Evolutionary conservation across 176 grass and related monocot genomes (phyloP).

Genomic region (Metroxylon sagu): DNA sequence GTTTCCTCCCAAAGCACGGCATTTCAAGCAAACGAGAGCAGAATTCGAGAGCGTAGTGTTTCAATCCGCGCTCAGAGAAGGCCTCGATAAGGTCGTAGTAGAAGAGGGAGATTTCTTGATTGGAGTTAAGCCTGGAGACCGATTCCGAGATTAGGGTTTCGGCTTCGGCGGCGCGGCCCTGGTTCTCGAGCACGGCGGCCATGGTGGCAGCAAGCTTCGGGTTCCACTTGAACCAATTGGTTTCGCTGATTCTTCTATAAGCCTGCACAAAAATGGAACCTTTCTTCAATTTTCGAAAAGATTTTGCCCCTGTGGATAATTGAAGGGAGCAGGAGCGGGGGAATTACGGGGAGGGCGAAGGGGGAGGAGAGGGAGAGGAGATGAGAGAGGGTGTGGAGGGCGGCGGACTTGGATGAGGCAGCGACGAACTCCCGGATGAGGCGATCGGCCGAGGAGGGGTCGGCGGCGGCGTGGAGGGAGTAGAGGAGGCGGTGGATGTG

Average conservation of each 20-base stretch:
- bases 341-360: constrained; percentile 48
- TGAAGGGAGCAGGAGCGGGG: neutral
- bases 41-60: constrained; percentile 29
- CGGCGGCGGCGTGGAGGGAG: constrained; percentile 53
- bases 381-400: constrained; percentile 62
- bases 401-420: constrained; percentile 59
- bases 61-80: constrained; percentile 59
- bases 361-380: constrained; percentile 67
- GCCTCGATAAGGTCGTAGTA: constrained; percentile 71
- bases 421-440: constrained; percentile 68
- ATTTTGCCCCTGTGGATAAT: no score
- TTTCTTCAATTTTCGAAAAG: no score
- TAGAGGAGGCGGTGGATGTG: constrained; percentile 55
- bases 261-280: constrained; percentile 27
- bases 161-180: constrained; percentile 29
- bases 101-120: constrained; percentile 41
- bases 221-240: constrained; percentile 75
- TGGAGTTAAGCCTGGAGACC: constrained; percentile 31
- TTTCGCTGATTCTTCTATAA: constrained; percentile 57
- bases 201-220: constrained; percentile 50
- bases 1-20: constrained; percentile 24
- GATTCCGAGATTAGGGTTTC: constrained; percentile 46
- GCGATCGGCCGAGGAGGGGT: constrained; percentile 48
- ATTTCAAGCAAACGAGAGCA: constrained; percentile 34
- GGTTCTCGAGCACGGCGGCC: constrained; percentile 41